Evolutionary conservation across 2,329 filamentous ascomycete species (phyloP).

Genomic region (Fusarium drepaniforme): DNA sequence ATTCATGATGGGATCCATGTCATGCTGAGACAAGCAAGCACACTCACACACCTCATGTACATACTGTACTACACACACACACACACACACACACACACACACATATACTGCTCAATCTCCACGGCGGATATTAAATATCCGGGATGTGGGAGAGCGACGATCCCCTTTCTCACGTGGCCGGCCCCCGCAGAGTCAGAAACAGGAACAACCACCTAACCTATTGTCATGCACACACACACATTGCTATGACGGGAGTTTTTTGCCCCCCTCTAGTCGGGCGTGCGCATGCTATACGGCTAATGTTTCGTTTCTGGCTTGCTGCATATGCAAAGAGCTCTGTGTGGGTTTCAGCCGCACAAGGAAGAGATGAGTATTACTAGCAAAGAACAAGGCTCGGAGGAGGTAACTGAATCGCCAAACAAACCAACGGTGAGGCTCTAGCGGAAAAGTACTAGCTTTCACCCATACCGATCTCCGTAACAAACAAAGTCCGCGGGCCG

Average conservation of each 20-base stretch:
- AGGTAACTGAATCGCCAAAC: no score
- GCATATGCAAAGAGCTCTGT: conserved; percentile 23
- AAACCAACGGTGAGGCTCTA: neutral
- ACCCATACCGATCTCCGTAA: no score
- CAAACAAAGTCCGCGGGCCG: neutral
- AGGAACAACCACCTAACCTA: neutral
- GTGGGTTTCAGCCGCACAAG: conserved; percentile 18
- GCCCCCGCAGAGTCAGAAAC: neutral
- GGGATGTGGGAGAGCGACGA: neutral
- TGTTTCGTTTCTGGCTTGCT: conserved; percentile 20
- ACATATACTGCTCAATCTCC: neutral
- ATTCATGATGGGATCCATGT: neutral
- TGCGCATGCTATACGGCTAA: neutral
- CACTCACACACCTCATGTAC: neutral
- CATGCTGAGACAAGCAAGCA: neutral
- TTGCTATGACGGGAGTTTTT: neutral
- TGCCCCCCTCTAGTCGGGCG: neutral
- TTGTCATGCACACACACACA: neutral
- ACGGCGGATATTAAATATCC: neutral
- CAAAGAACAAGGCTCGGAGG: no score
- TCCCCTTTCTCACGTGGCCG: neutral
- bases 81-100: neutral
- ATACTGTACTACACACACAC: neutral
- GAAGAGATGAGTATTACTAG: neutral
- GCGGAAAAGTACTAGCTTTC: no score